Evolutionary conservation across 768 basidiomycete species (phyloP).

Genomic region (Boletus sp.): DNA sequence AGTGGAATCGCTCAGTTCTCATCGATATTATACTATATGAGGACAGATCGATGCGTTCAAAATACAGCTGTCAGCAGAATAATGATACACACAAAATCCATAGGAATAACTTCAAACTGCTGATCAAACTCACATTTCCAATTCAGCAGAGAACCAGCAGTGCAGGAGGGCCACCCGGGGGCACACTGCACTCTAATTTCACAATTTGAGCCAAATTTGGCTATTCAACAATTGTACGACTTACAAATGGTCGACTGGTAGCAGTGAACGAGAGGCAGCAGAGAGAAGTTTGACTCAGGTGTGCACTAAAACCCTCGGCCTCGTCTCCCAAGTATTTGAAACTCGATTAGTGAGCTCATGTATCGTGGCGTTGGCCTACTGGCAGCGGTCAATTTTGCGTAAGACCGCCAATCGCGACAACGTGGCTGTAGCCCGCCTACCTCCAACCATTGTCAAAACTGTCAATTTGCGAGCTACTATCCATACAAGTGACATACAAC

Average conservation of each 20-base stretch:
- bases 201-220: slow-evolving; percentile 8
- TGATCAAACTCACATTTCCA: slow-evolving; percentile 25
- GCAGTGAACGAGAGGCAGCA: neutral
- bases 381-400: slow-evolving; percentile 13
- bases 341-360: slow-evolving; percentile 12
- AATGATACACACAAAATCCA: slow-evolving; percentile 5
- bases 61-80: slow-evolving; percentile 1
- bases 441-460: slow-evolving; percentile 4
- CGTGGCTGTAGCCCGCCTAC: slow-evolving; percentile 13
- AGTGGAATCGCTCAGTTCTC: neutral
- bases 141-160: slow-evolving; percentile 12
- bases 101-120: neutral
- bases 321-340: slow-evolving; percentile 16
- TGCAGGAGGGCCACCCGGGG: neutral
- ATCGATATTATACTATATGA: slow-evolving; percentile 2
- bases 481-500: slow-evolving; percentile 5
- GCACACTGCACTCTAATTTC: slow-evolving; percentile 6
- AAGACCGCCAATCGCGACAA: slow-evolving; percentile 11
- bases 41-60: slow-evolving; percentile 1
- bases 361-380: slow-evolving; percentile 1
- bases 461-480: neutral
- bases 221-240: neutral
- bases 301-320: slow-evolving; percentile 19
- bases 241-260: neutral
- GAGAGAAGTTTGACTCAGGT: slow-evolving; percentile 4